Evolutionary conservation across 805 yeast genomes (phyloP), one percentile per base, ranked within the genome.

Genomic region (Ascoidea asiatica): DNA sequence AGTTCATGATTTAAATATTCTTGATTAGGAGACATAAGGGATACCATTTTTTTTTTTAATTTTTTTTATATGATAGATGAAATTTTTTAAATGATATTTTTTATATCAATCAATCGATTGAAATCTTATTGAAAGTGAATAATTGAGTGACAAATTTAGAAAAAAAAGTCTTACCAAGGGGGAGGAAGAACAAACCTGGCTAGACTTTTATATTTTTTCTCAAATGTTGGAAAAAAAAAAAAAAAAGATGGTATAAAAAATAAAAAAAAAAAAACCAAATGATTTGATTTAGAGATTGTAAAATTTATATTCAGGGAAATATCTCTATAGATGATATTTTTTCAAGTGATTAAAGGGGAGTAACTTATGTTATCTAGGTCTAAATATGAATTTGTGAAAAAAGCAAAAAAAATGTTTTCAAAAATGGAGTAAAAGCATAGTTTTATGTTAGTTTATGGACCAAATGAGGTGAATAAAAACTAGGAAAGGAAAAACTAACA

Each of bases 1-100:
- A 85, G 67, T 48, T 81, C 85, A 60, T 82, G 90, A 62, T 89
- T 89, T 54, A 87, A 77, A 57, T 70, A 78, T 19, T 72, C 58
- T 53, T 69, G 73, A 46, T 65, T 64, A 19, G 60, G n/a, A n/a
- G n/a, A n/a, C n/a, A n/a, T n/a, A n/a, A n/a, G 56, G 22, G 58
- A 40, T 43, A 23, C 6, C 33, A 6, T 7, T 23, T 23, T 11
- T 23, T 23, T n/a, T n/a, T n/a, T n/a, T n/a, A n/a, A n/a, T n/a
- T n/a, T n/a, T n/a, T n/a, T n/a, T n/a, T n/a, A n/a, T n/a, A n/a
- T n/a, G n/a, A n/a, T n/a, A n/a, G n/a, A n/a, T n/a, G n/a, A n/a
- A n/a, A n/a, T n/a, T n/a, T n/a, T n/a, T n/a, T n/a, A n/a, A n/a
- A n/a, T n/a, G n/a, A n/a, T n/a, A n/a, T n/a, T n/a, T n/a, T n/a